phyloP scores from a whole-genome alignment of 768 basidiomycete genomes.

The Pleurotus platypus region DNA sequence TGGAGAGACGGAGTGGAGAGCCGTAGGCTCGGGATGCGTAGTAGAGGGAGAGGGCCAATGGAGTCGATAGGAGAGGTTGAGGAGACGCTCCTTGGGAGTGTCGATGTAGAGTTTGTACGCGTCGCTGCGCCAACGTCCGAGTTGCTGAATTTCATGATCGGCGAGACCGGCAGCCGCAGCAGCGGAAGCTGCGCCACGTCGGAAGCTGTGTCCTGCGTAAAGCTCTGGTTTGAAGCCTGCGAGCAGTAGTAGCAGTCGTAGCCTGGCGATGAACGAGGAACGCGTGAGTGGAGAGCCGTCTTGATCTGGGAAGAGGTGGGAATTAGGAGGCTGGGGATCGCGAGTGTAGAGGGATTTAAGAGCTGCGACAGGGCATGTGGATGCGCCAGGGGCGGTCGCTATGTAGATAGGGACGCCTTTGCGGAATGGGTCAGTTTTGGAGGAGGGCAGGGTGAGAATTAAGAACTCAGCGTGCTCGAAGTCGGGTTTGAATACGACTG shows the following conservation, averaged over 20 bases:
- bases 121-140: constrained; percentile 6
- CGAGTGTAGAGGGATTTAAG: too few species aligned
- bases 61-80: background rate
- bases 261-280: background rate
- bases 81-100: background rate
- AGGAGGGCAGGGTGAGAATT: too few species aligned
- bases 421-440: too few species aligned
- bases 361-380: constrained; percentile 8
- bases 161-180: background rate
- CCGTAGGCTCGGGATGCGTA: background rate
- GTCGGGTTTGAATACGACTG: background rate
- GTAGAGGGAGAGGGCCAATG: background rate
- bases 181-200: background rate
- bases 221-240: background rate
- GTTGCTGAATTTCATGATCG: constrained; percentile 7
- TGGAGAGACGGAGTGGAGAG: background rate
- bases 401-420: constrained; percentile 4
- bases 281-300: background rate
- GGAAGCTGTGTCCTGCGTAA: background rate
- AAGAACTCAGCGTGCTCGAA: background rate
- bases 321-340: too few species aligned
- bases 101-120: constrained; percentile 9
- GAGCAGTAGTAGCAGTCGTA: background rate
- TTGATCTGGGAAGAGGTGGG: too few species aligned
- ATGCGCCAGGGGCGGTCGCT: constrained; percentile 14